Evolutionary conservation across 345 rosid species (phyloP), one percentile per base, ranked within the genome.

Genomic region (Citrus unshiu): DNA sequence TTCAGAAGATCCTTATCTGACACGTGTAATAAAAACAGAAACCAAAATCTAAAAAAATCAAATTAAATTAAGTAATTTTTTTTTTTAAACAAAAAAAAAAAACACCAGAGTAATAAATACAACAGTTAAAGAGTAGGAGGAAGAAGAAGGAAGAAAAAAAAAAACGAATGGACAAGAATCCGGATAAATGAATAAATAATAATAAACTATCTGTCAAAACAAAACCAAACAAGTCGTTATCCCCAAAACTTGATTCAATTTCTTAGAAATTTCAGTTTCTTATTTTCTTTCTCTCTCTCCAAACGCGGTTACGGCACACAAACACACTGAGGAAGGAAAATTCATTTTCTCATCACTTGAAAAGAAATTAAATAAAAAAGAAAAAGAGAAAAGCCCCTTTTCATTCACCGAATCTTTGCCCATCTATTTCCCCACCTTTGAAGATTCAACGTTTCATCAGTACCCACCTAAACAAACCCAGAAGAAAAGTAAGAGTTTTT

Each of bases 291-390:
- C 3, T 40, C 46, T 37, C 74, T 29, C 46, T 34, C 76, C 12
- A 57, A 62, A 80, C 86, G 81, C 86, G 83, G 79, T 68, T 73
- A 74, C 73, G 67, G 75, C 62, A 60, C 71, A 77, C 43, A 29
- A 63, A 57, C 49, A 30, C 64, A 35, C 68, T 22, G 70, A 68
- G 40, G 14, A 70, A 68, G 58, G 58, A 39, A 66, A 64, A 67
- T 49, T 79, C 46, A 30, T 25, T 72, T 60, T 7, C 39, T 4
- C 46, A 68, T 67, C 12, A 16, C 66, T 81, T 70, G 21, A 54
- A 54, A 54, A 18, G 58, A 54, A 54, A 54, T 54, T 54, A 54
- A 54, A 54, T 46, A 46, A 46, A 46, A 46, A 46, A 3, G 1
- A 46, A 46, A 46, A 46, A 43, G 7, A 64, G 77, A 77, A 66